Conservation (phyloP, 805 yeast genomes). For the Tetrapisispora iriomotensis region DNA sequence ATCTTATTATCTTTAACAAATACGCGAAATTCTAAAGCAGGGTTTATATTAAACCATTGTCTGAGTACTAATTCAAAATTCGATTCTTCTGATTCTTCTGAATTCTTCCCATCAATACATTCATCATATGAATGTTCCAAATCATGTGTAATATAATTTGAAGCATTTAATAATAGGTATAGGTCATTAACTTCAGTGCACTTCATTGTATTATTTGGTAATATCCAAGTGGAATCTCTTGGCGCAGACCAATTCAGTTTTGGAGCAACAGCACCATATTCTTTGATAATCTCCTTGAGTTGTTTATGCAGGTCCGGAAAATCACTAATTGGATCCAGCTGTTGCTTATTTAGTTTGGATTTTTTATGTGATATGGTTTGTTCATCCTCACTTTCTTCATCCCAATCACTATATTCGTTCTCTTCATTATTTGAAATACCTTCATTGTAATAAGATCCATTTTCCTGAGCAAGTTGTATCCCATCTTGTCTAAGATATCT, state of each 20-base stretch:
- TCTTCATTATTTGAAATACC: conserved; percentile 37
- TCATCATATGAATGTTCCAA: conserved; percentile 59
- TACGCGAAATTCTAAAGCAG: conserved; percentile 85
- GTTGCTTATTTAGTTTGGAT: conserved; percentile 5
- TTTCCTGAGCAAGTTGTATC: conserved; percentile 46
- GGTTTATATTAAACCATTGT: conserved; percentile 76
- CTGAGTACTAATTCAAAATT: conserved; percentile 60
- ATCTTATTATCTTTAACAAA: conserved; percentile 59
- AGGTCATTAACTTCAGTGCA: conserved; percentile 67
- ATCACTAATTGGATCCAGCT: conserved; percentile 35
- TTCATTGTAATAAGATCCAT: conserved; percentile 24
- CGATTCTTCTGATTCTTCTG: conserved; percentile 19
- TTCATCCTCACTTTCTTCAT: conserved; percentile 29
- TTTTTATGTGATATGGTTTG: neutral
- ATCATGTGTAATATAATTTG: conserved; percentile 83
- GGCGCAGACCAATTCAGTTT: conserved; percentile 98
- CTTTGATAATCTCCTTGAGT: conserved; percentile 37
- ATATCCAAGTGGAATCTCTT: conserved; percentile 87
- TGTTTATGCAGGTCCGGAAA: conserved; percentile 54
- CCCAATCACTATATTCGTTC: conserved; percentile 72
- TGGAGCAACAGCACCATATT: conserved; percentile 62
- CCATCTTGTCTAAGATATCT: conserved; percentile 60
- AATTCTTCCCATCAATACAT: conserved; percentile 28
- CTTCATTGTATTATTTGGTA: conserved; percentile 63
- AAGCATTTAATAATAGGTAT: conserved; percentile 71